Conservation (phyloP, 228 moss, liverwort and hornwort species). For the Sphagnum fallax region DNA sequence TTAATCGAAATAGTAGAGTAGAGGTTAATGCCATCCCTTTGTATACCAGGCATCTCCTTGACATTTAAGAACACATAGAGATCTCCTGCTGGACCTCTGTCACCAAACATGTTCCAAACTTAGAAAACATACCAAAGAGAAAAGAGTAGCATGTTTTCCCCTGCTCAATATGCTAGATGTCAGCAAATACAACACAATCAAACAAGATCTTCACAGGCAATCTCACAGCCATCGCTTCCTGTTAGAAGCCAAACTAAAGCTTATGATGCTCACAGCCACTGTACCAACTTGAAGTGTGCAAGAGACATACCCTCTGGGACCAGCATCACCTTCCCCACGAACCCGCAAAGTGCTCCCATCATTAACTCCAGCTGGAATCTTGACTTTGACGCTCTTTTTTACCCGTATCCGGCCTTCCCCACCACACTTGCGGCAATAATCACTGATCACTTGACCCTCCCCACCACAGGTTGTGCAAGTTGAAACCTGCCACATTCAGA, state of each 20-base stretch:
- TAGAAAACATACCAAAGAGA: neutral
- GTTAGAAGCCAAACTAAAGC: too few relatives aligned
- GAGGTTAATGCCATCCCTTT: conserved; percentile 92
- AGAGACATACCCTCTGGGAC: conserved; percentile 70
- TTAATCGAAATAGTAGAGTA: conserved; percentile 70
- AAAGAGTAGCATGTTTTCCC: neutral
- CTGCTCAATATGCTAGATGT: neutral
- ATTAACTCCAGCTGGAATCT: conserved; percentile 98
- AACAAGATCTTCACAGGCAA: too few relatives aligned
- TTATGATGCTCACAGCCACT: too few relatives aligned
- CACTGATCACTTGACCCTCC: conserved; percentile 92
- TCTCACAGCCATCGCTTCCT: too few relatives aligned
- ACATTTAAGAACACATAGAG: conserved; percentile 93
- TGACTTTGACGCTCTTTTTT: conserved; percentile 94
- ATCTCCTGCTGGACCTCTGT: conserved; percentile 92
- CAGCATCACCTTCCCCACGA: conserved; percentile 95
- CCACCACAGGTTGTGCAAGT: conserved; percentile 91
- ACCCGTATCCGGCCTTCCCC: conserved; percentile 89
- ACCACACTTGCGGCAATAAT: conserved; percentile 96
- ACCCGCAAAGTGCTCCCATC: conserved; percentile 98
- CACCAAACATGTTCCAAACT: neutral
- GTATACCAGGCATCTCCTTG: conserved; percentile 78
- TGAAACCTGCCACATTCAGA: conserved; percentile 55
- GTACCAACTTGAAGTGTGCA: too few relatives aligned
- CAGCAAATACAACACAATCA: too few relatives aligned